Percentiles rank a stretch among this genome's conserved stretches.
Evolutionary conservation across 352 stramenopile genomes (phyloP).

Genomic region (Pythium aphanidermatum): DNA sequence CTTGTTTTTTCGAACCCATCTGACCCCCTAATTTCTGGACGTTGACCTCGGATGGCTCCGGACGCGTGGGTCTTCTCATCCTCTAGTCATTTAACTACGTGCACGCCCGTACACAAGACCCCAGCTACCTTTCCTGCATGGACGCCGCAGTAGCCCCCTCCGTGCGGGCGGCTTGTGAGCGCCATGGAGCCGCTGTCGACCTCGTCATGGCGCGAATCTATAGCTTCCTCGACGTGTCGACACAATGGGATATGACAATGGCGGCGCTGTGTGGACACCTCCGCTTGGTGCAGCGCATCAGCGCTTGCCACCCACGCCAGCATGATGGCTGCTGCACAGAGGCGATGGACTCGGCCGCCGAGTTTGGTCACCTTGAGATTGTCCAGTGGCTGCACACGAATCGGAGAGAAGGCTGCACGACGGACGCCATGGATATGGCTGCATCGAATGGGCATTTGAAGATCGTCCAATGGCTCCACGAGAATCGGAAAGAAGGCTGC

Average conservation of each 20-base stretch:
- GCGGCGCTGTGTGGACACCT: constrained; percentile 45
- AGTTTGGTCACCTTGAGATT: constrained; percentile 53
- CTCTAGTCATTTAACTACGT: too few species aligned
- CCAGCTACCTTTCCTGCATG: too few species aligned
- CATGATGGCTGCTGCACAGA: constrained; percentile 50
- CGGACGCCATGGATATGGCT: constrained; percentile 64
- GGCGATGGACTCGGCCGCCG: constrained; percentile 56
- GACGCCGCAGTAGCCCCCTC: too few species aligned
- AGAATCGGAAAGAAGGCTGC: constrained; percentile 45
- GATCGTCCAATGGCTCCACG: constrained; percentile 61
- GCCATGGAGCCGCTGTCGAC: constrained; percentile 32
- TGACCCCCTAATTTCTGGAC: too few species aligned
- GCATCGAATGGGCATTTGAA: constrained; percentile 45
- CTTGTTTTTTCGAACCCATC: too few species aligned
- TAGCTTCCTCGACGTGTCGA: constrained; percentile 47
- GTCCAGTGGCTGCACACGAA: constrained; percentile 51
- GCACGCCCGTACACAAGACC: too few species aligned
- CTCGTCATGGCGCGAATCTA: constrained; percentile 46
- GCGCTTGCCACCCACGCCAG: constrained; percentile 20
- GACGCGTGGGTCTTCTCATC: too few species aligned
- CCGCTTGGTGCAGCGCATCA: constrained; percentile 42
- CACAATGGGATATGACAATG: constrained; percentile 41
- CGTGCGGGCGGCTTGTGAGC: constrained; percentile 40
- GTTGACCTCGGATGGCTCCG: too few species aligned
- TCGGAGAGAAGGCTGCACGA: constrained; percentile 46